Base-by-base conservation (phyloP, 2,329 filamentous ascomycete genomes). In the Fusarium dimerum region DNA sequence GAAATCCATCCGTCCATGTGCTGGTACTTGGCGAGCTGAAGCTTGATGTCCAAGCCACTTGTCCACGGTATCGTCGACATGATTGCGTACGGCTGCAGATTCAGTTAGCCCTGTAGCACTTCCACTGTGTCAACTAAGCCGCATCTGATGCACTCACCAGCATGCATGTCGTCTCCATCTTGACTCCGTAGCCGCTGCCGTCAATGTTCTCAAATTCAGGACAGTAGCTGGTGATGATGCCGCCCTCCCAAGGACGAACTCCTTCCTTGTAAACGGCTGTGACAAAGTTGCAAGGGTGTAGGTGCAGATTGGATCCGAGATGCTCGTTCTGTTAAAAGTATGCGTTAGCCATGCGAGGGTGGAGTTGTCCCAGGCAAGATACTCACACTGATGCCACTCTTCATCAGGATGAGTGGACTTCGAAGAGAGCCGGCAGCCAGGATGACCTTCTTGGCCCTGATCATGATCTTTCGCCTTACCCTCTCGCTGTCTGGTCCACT, bases 201-300 rank as follows among this genome's bases (percentile, higher is more conserved):
- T 96, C 91, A 1, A 92, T 78, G 61, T 97, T 88, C 59, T 95
- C 89, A 61, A 92, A 90, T 48, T 89, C 85, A 41, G 80, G 83
- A 57, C 90, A 87, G 16, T 92, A 86, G 5, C 84, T 82, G 0
- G 92, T 97, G 52, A 97, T 82, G 61, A 92, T 92, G 2, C 85
- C 81, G 15, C 91, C 78, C 69, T 87, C 85, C 86, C 87, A 90
- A 1, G 85, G 85, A n/a, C 78, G 80, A 17, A 86, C 79, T 36
- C 89, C 85, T 53, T 91, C 79, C 32, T 87, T 78, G 69, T 87
- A 92, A n/a, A 86, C 77, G 2, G 81, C 88, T 5, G 71, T 69
- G 6, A 85, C 63, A 9, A 78, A 67, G 64, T 78, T 80, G 65
- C 85, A 86, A 2, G 92, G 93, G 66, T 97, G 93, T 1, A 96